Base-by-base conservation (phyloP, 768 basidiomycete genomes). In the Auricularia auricula-judae region DNA sequence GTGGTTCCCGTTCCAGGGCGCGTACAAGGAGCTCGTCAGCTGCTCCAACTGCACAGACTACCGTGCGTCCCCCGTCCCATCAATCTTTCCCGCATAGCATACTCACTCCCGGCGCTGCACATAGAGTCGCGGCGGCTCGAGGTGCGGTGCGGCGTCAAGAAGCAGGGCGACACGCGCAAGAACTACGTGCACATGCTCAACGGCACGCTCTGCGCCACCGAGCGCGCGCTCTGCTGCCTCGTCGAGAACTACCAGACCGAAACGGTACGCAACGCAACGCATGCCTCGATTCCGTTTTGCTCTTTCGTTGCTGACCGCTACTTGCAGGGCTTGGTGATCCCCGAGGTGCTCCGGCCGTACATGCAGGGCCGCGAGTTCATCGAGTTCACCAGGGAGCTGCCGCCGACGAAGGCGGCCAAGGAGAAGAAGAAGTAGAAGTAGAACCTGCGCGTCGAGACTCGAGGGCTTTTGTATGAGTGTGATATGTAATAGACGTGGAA, bases 31-130 rank as follows among this genome's bases (percentile, higher is more conserved):
- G 79, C 80, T 99, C 51, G 97, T 98, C 43, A 94, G 91, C 68
- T 95, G 93, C 74, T 94, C 92, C 73, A 99, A 99, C 74, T 99
- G 97, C 78, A 98, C 96, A 23, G 97, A 98, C 74, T 98, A 99
- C 76, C 97, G 39, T 42, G 39, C 39, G 39, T 14, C 96, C 98
- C 64, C 29, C 10, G 23, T 63, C 59, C 23, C 21, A 36, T 66
- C 47, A n/a, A 60, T 12, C 65, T 14, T 33, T 23, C 4, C 66
- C 63, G 56, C 18, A 7, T 34, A 35, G 16, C 66, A 23, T 12
- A 39, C 21, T 60, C 34, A 53, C 53, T 39, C 29, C 29, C 29
- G 29, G 2, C 29, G 65, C 21, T n/a, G 33, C 5, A 63, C 62
- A 4, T 73, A 98, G 39, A 99, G 82, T 88, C 88, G 70, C 85